phyloP scores from a whole-genome alignment of 192 early-diverging fungal species.

The Gorgonomyces haynaldii region DNA sequence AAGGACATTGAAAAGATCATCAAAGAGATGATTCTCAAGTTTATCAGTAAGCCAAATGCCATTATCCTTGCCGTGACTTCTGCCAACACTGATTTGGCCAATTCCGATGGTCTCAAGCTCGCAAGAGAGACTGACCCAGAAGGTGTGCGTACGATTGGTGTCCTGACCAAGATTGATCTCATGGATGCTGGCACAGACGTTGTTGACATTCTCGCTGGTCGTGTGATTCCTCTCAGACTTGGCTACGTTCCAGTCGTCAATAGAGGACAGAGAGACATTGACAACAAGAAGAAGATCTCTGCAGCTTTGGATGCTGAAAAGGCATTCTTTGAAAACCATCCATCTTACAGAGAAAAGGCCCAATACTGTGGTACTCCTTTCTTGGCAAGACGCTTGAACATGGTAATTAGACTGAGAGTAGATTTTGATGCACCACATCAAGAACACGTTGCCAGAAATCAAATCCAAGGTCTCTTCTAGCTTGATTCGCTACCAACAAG shows the following conservation, averaged over 20 bases:
- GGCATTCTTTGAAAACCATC: slow-evolving; percentile 89
- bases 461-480: slow-evolving; percentile 89
- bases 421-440: slow-evolving; percentile 99
- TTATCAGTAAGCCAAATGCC: slow-evolving; percentile 92
- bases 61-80: slow-evolving; percentile 98
- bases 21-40: slow-evolving; percentile 95
- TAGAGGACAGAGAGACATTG: slow-evolving; percentile 96
- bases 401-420: slow-evolving; percentile 44
- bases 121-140: slow-evolving; percentile 99
- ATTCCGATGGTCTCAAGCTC: slow-evolving; percentile 97
- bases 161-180: slow-evolving; percentile 98
- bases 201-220: slow-evolving; percentile 93
- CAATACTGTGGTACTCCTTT: slow-evolving; percentile 99
- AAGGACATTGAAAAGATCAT: slow-evolving; percentile 99
- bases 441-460: slow-evolving; percentile 95
- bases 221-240: slow-evolving; percentile 91
- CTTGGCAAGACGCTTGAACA: slow-evolving; percentile 92
- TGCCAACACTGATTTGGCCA: slow-evolving; percentile 97
- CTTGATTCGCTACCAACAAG: slow-evolving; percentile 70
- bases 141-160: slow-evolving; percentile 95
- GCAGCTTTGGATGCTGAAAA: slow-evolving; percentile 82
- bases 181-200: slow-evolving; percentile 99
- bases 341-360: slow-evolving; percentile 88
- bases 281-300: slow-evolving; percentile 78
- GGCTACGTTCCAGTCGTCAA: slow-evolving; percentile 99